Base-by-base conservation (phyloP, 352 stramenopile species). In the Saprolegnia diclina region DNA sequence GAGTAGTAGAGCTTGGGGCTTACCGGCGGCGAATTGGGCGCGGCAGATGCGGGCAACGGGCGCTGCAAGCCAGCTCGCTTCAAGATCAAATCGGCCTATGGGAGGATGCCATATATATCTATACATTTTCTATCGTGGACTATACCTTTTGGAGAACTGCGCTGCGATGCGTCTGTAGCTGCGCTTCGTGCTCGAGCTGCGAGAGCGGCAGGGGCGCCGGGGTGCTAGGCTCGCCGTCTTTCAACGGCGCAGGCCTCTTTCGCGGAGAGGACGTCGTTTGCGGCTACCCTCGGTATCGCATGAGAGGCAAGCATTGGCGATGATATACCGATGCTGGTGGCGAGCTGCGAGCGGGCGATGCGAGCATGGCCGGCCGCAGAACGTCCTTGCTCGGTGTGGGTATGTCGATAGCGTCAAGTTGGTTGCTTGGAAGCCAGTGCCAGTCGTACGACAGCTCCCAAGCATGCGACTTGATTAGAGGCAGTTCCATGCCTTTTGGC, bases 401-500 rank as follows among this genome's bases (percentile, higher is more conserved):
- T 5, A 35, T 35, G 2, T 35, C 29, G 29, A 35, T 35, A 5
- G 29, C 29, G 2, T 35, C 29, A 35, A 35, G 5, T 5, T 35
- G 29, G 29, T 35, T 35, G 29, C 29, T 35, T 35, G 77, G 77
- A 0, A 83, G 18, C n/a, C 50, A 42, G 19, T 75, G 46, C 78
- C 78, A 85, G 24, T 73, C 24, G 44, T 82, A 82, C 21, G 78
- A 62, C 14, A 65, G 56, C 11, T 65, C 65, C 53, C 71, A 71
- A 1, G 54, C 44, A 1, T 73, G 71, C 57, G 75, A 16, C 22
- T 64, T 64, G 4, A 64, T 18, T 0, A 64, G 35, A 21, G 56
- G 72, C 46, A 83, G 80, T 10, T 71, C 67, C 50, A 85, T 73
- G n/a, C 38, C 59, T 45, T 54, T 40, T 16, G 78, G 78, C n/a